Evolutionary conservation across 257 asterid genomes (phyloP).

Genomic region (Striga asiatica): DNA sequence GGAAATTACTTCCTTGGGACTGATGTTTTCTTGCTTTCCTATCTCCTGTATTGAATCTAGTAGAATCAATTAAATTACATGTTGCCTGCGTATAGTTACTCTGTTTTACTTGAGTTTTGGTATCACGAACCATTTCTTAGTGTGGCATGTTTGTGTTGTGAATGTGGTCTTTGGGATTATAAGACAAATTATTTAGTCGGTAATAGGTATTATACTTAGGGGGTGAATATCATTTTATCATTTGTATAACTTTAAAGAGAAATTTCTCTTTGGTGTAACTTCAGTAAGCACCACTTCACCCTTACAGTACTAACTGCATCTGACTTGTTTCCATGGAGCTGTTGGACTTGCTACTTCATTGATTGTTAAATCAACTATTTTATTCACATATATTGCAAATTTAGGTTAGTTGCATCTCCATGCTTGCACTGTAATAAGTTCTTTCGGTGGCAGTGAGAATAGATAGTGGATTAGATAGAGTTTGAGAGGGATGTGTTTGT

Average conservation of each 20-base stretch:
- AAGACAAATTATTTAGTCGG: background rate
- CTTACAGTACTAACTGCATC: too few species aligned
- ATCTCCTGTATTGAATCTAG: background rate
- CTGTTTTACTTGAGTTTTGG: background rate
- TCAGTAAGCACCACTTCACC: background rate
- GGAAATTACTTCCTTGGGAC: background rate
- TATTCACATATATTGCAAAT: background rate
- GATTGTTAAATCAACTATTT: background rate
- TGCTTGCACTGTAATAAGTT: background rate
- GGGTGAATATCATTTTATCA: slow-evolving; percentile 4
- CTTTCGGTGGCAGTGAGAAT: background rate
- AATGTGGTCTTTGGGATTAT: background rate
- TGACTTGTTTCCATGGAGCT: background rate
- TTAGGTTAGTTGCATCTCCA: background rate
- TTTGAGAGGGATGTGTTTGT: background rate
- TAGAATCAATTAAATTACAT: slow-evolving; percentile 3
- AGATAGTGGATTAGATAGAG: background rate
- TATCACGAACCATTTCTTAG: background rate
- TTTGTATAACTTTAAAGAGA: background rate
- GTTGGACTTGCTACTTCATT: background rate
- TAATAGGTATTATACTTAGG: background rate
- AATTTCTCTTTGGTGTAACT: background rate
- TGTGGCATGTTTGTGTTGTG: background rate
- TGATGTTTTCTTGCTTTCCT: slow-evolving; percentile 1
- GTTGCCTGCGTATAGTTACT: slow-evolving; percentile 1